A percentile compares a stretch with the other conserved stretches of the same genome.
These are phyloP conservation scores for Aspergillus carbonarius DNA, from an alignment of 2,329 filamentous ascomycete genomes.

Conservation along the genomic window DNA sequence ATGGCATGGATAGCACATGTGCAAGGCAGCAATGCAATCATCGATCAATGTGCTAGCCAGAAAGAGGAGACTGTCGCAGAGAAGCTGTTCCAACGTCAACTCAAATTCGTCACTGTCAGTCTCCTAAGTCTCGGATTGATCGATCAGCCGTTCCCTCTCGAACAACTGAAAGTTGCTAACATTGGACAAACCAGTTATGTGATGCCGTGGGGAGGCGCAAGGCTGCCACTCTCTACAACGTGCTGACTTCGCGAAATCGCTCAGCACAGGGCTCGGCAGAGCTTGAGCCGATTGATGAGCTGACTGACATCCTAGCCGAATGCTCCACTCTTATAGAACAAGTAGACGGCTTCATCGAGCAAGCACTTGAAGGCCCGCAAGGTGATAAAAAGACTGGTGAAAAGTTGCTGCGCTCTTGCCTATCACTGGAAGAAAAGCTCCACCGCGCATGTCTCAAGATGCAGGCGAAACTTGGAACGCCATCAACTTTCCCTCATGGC, in stretches of 20 bases:
- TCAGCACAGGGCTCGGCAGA: neutral
- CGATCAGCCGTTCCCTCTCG: neutral
- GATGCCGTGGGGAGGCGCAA: constrained; percentile 21
- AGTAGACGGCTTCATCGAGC: constrained; percentile 15
- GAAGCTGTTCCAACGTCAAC: constrained; percentile 20
- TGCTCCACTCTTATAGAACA: constrained; percentile 18
- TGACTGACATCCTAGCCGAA: constrained; percentile 19
- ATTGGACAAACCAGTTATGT: constrained; percentile 11
- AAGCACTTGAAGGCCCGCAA: neutral
- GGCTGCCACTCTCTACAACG: constrained; percentile 15
- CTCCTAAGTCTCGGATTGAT: neutral
- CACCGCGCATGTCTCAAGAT: constrained; percentile 14
- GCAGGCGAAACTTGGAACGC: constrained; percentile 17
- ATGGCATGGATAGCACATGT: constrained; percentile 24
- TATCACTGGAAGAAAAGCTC: constrained; percentile 13
- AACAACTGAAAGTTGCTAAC: constrained; percentile 5
- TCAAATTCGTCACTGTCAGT: constrained; percentile 23
- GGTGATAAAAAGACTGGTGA: constrained; percentile 5
- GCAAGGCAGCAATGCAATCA: constrained; percentile 22
- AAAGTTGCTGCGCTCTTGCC: constrained; percentile 12
- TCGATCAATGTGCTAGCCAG: constrained; percentile 8
- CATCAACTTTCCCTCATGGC: constrained; percentile 4
- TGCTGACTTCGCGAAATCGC: constrained; percentile 6
- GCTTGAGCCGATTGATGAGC: constrained; percentile 18
- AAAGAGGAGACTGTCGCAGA: constrained; percentile 11